These are phyloP conservation scores for Pharnaceum exiguum DNA, from an alignment of 148 eudicot genomes.

Conservation along the genomic window DNA sequence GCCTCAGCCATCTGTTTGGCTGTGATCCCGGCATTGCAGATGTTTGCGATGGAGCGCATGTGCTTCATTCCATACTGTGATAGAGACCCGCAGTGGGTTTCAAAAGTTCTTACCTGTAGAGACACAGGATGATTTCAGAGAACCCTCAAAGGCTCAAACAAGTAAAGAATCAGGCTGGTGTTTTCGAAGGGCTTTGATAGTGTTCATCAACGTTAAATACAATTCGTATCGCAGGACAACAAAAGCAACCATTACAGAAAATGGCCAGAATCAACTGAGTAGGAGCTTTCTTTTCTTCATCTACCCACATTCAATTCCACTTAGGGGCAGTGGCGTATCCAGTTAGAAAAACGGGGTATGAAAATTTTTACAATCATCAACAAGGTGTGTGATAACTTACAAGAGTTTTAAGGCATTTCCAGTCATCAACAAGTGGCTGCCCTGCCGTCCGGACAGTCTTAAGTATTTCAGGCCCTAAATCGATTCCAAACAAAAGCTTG, in stretches of 20 bases:
- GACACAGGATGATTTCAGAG: too few relatives aligned
- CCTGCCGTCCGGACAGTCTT: conserved; percentile 60
- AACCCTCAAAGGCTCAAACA: background rate
- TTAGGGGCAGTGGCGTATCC: too few relatives aligned
- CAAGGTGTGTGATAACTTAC: conserved; percentile 26
- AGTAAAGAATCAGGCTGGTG: background rate
- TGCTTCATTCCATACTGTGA: conserved; percentile 97
- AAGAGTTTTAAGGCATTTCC: conserved; percentile 76
- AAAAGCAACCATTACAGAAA: too few relatives aligned
- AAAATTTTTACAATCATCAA: background rate
- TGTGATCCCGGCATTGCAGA: conserved; percentile 78
- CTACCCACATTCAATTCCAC: too few relatives aligned
- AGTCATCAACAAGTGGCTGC: conserved; percentile 88
- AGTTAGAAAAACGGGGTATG: too few relatives aligned
- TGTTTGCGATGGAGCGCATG: conserved; percentile 89
- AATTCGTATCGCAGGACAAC: too few relatives aligned
- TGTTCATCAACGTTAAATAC: too few relatives aligned
- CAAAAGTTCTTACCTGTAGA: conserved; percentile 77
- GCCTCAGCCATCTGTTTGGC: conserved; percentile 77
- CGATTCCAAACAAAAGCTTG: conserved; percentile 85
- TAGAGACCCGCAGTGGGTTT: conserved; percentile 78
- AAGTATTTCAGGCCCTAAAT: conserved; percentile 58
- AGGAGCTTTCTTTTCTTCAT: too few relatives aligned
- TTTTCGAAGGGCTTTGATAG: background rate
- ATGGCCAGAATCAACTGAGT: too few relatives aligned